Percentiles rank a stretch among this genome's conserved stretches.
Evolutionary conservation across 164 flowering plant genomes (phyloP).

Genomic region (Stephania japonica): DNA sequence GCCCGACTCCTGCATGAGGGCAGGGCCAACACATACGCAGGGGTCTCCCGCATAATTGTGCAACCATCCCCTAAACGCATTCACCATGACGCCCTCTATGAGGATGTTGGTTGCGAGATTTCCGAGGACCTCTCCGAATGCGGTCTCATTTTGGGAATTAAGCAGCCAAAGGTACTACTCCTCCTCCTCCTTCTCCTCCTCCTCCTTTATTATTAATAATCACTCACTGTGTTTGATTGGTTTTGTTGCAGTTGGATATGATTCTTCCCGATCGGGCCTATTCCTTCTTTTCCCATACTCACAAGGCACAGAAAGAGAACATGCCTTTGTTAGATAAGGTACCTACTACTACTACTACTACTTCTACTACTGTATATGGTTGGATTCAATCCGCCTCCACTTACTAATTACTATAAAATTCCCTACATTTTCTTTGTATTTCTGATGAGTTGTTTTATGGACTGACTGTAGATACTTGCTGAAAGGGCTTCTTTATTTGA

Average conservation of each 20-base stretch:
- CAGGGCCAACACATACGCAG: conserved; percentile 40
- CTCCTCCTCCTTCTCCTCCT: too few relatives aligned
- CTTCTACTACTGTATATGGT: too few relatives aligned
- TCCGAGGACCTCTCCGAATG: conserved; percentile 91
- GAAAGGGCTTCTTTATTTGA: conserved; percentile 80
- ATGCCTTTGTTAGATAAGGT: conserved; percentile 96
- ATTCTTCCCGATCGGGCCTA: conserved; percentile 86
- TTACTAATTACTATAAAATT: too few relatives aligned
- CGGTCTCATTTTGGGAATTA: conserved; percentile 83
- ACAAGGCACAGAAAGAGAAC: conserved; percentile 95
- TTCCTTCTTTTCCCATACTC: conserved; percentile 96
- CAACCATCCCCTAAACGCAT: conserved; percentile 99
- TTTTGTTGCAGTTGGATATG: conserved; percentile 75
- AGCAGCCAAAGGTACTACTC: conserved; percentile 99
- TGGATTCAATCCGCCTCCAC: too few relatives aligned
- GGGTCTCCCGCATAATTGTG: conserved; percentile 63
- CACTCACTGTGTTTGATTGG: too few relatives aligned
- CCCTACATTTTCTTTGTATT: background rate
- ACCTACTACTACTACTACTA: too few relatives aligned
- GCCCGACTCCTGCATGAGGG: conserved; percentile 74
- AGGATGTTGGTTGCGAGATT: conserved; percentile 96
- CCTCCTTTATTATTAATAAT: too few relatives aligned
- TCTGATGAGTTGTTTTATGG: conserved; percentile 5
- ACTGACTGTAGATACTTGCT: conserved; percentile 50
- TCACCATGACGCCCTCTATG: conserved; percentile 73